Evolutionary conservation across 2,329 filamentous ascomycete genomes (phyloP).

Genomic region (Fusarium continuum): DNA sequence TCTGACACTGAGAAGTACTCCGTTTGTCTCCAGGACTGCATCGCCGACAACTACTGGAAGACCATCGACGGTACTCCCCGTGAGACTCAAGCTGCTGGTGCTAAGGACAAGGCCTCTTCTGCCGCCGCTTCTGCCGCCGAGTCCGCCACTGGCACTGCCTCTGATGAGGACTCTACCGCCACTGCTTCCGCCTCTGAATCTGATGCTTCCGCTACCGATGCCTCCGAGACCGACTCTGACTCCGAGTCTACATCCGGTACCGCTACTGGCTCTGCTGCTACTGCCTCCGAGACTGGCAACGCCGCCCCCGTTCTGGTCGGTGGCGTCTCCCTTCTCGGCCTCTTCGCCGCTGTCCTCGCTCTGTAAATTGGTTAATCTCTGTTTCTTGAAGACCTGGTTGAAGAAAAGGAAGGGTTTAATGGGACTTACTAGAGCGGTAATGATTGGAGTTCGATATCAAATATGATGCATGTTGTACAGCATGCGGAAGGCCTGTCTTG

Average conservation of each 20-base stretch:
- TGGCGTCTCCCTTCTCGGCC: slow-evolving; percentile 57
- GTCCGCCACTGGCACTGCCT: slow-evolving; percentile 41
- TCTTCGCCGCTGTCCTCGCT: slow-evolving; percentile 60
- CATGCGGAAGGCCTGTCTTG: slow-evolving; percentile 29
- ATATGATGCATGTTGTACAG: slow-evolving; percentile 31
- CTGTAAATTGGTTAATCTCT: slow-evolving; percentile 52
- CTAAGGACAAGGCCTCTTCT: slow-evolving; percentile 37
- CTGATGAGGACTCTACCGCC: slow-evolving; percentile 31
- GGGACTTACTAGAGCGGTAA: slow-evolving; percentile 37
- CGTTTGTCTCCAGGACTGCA: slow-evolving; percentile 57
- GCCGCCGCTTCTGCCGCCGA: slow-evolving; percentile 38
- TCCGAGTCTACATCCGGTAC: slow-evolving; percentile 36
- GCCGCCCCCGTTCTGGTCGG: slow-evolving; percentile 52
- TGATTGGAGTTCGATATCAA: slow-evolving; percentile 39
- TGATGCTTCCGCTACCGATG: slow-evolving; percentile 24
- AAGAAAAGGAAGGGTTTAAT: slow-evolving; percentile 33
- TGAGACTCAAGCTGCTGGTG: slow-evolving; percentile 44
- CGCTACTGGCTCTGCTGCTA: slow-evolving; percentile 37
- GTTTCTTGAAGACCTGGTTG: slow-evolving; percentile 8
- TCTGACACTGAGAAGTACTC: slow-evolving; percentile 63
- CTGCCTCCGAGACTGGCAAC: slow-evolving; percentile 44
- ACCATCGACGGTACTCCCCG: slow-evolving; percentile 52
- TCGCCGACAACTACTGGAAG: slow-evolving; percentile 59
- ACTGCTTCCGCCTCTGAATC: slow-evolving; percentile 32
- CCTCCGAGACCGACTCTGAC: slow-evolving; percentile 28